phyloP scores from a whole-genome alignment of 2,329 filamentous ascomycete species.

The Fusarium setosum region DNA sequence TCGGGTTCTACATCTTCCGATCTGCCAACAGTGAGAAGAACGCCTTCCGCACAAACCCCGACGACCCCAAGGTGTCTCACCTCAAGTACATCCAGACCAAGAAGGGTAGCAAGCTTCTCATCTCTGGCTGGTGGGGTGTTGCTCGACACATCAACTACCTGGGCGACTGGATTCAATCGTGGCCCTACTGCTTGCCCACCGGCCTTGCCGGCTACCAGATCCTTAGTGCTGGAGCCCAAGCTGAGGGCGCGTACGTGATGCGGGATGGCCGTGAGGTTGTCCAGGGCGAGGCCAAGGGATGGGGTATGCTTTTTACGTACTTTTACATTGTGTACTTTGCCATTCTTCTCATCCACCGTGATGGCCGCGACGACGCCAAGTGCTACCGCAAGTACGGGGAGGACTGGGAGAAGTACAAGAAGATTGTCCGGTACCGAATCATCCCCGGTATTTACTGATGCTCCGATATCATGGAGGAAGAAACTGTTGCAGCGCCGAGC shows the following conservation, averaged over 20 bases:
- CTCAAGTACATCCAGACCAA: slow-evolving; percentile 89
- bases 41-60: slow-evolving; percentile 87
- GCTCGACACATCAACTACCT: slow-evolving; percentile 96
- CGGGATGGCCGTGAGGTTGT: slow-evolving; percentile 73
- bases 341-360: slow-evolving; percentile 85
- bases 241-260: slow-evolving; percentile 66
- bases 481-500: not conserved
- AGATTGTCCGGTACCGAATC: slow-evolving; percentile 83
- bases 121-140: slow-evolving; percentile 92
- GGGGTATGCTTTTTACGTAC: slow-evolving; percentile 90
- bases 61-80: slow-evolving; percentile 81
- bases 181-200: slow-evolving; percentile 90
- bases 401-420: slow-evolving; percentile 91
- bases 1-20: slow-evolving; percentile 93
- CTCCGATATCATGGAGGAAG: slow-evolving; percentile 1
- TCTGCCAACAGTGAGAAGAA: slow-evolving; percentile 97
- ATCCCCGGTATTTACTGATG: slow-evolving; percentile 84
- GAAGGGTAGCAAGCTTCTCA: slow-evolving; percentile 82
- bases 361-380: slow-evolving; percentile 89
- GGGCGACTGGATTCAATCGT: slow-evolving; percentile 94
- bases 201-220: slow-evolving; percentile 86
- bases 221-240: slow-evolving; percentile 63
- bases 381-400: slow-evolving; percentile 91
- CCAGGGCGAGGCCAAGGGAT: slow-evolving; percentile 79
- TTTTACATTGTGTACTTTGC: slow-evolving; percentile 96